Conservation (phyloP, 1,284 basidiomycete genomes). For the Ustilago cynodontis region DNA sequence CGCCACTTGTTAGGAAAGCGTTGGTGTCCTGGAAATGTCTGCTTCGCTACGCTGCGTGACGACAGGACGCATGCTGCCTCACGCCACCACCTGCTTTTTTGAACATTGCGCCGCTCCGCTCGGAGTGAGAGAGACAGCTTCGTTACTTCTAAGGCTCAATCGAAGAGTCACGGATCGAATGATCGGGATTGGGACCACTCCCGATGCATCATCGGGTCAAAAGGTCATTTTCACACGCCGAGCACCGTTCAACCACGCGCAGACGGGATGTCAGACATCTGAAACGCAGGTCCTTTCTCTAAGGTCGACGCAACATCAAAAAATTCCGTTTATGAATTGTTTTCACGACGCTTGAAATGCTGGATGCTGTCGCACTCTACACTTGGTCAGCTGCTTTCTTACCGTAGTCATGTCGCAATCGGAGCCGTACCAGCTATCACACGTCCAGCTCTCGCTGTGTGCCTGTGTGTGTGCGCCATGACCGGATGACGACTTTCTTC, state of each 20-base stretch:
- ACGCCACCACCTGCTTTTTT: no score
- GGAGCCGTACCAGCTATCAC: background rate
- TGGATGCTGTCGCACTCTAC: background rate
- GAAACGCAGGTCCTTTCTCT: background rate
- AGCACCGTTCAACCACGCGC: background rate
- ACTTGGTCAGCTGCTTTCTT: background rate
- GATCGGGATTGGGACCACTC: background rate
- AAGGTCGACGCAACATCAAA: background rate
- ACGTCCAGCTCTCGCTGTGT: background rate
- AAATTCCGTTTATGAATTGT: no score
- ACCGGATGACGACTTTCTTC: no score
- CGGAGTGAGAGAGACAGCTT: no score
- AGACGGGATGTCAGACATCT: background rate
- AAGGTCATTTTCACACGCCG: slow-evolving; percentile 2
- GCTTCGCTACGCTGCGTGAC: no score
- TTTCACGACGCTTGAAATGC: background rate
- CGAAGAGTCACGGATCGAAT: no score
- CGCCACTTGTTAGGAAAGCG: no score
- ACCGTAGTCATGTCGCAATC: background rate
- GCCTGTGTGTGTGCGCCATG: background rate
- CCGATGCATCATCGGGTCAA: background rate
- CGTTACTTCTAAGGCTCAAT: no score
- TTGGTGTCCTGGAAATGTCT: no score
- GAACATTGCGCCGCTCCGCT: no score
- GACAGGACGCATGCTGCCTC: no score